A percentile compares a stretch with the other conserved stretches of the same genome.
Evolutionary conservation across 495 filamentous ascomycete genomes (phyloP).

Genomic region (Haplographium delicatum): DNA sequence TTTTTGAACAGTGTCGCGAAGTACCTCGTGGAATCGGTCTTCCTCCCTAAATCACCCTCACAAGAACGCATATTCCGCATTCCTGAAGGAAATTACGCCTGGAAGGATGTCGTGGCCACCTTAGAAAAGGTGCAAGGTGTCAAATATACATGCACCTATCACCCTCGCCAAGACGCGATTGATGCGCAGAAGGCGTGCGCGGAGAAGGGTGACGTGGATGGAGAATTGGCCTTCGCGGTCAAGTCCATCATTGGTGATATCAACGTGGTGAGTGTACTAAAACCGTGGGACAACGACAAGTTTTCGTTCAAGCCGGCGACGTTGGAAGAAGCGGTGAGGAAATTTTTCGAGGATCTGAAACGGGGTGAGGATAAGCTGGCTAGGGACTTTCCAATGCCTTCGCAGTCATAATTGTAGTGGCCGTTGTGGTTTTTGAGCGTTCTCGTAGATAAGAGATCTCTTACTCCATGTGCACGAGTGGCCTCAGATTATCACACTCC

Average conservation of each 20-base stretch:
- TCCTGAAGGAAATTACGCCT: not conserved
- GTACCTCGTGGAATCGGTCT: not conserved
- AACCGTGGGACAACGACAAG: not conserved
- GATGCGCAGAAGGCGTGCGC: not conserved
- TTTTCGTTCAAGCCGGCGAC: not conserved
- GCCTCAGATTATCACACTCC: too few species aligned
- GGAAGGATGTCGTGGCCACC: slow-evolving; percentile 3
- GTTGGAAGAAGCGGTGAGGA: not conserved
- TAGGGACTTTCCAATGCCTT: too few species aligned
- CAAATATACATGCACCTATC: not conserved
- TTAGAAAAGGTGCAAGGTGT: not conserved
- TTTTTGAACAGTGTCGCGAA: not conserved
- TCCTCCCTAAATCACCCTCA: not conserved
- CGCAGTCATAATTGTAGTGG: too few species aligned
- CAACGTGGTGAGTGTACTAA: not conserved
- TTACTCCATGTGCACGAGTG: too few species aligned
- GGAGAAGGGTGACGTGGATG: not conserved
- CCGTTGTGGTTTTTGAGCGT: too few species aligned
- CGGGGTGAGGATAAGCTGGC: too few species aligned
- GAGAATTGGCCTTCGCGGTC: not conserved
- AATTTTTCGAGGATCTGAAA: not conserved
- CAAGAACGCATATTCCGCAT: not conserved
- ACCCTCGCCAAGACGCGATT: not conserved
- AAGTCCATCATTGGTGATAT: not conserved
- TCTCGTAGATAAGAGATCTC: too few species aligned